Evolutionary conservation across 495 filamentous ascomycete species (phyloP).

Genomic region (Xylaria telfairii): DNA sequence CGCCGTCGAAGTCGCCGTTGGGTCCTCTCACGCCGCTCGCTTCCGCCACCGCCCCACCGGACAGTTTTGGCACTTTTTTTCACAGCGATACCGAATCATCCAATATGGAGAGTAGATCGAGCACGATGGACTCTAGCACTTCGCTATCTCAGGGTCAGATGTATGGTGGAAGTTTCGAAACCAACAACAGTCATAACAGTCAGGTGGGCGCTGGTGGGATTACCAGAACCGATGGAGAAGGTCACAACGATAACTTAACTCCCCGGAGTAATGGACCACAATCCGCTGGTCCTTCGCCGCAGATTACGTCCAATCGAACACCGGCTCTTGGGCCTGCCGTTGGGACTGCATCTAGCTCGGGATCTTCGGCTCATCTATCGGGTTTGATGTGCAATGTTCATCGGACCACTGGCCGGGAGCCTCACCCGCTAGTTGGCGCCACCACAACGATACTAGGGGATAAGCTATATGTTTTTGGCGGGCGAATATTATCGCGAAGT

Average conservation of each 20-base stretch:
- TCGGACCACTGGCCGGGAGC: slow-evolving; percentile 86
- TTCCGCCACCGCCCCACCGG: not conserved
- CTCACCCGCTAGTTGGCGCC: slow-evolving; percentile 88
- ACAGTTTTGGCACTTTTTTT: slow-evolving; percentile 7
- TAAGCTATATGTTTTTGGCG: slow-evolving; percentile 95
- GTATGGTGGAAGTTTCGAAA: slow-evolving; percentile 43
- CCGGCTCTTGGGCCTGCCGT: slow-evolving; percentile 59
- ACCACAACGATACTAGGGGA: slow-evolving; percentile 95
- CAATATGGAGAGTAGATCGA: slow-evolving; percentile 53
- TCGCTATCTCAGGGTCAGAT: slow-evolving; percentile 54
- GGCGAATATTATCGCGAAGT: slow-evolving; percentile 81
- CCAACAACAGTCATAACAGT: slow-evolving; percentile 66
- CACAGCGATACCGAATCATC: slow-evolving; percentile 31
- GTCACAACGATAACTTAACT: slow-evolving; percentile 52
- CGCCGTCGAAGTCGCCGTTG: slow-evolving; percentile 45
- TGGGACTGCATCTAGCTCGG: slow-evolving; percentile 48
- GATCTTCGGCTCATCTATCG: slow-evolving; percentile 68
- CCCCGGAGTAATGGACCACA: slow-evolving; percentile 57
- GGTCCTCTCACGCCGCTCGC: slow-evolving; percentile 42
- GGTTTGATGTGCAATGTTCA: slow-evolving; percentile 94
- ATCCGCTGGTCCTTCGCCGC: slow-evolving; percentile 57
- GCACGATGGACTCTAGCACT: slow-evolving; percentile 65
- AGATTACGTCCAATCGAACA: slow-evolving; percentile 41
- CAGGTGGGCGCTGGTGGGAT: slow-evolving; percentile 59
- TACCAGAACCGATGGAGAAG: slow-evolving; percentile 50